Conservation (phyloP, 2,329 filamentous ascomycete genomes). For the Plectosphaerella plurivora region DNA sequence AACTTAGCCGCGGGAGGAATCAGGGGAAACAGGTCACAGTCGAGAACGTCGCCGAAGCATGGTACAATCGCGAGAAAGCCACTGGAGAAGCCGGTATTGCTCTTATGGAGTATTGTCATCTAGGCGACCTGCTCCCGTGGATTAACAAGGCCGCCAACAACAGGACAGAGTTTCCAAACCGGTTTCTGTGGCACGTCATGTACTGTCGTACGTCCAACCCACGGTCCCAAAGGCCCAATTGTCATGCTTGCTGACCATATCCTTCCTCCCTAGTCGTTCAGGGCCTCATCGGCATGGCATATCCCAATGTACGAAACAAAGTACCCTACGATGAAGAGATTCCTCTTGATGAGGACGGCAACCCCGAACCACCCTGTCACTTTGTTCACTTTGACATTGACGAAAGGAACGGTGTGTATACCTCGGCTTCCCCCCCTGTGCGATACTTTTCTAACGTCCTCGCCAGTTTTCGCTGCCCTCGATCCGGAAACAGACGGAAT, state of each 20-base stretch:
- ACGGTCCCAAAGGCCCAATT: not conserved
- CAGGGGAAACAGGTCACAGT: too few species aligned
- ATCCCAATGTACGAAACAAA: slow-evolving; percentile 3
- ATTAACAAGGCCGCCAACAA: slow-evolving; percentile 6
- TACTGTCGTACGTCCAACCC: slow-evolving; percentile 2
- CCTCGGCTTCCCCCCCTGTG: too few species aligned
- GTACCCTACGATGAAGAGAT: not conserved
- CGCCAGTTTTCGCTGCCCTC: slow-evolving; percentile 1
- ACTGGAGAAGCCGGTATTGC: not conserved
- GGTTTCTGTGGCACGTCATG: slow-evolving; percentile 9
- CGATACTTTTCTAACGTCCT: not conserved
- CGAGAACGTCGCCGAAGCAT: too few species aligned
- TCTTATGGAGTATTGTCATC: not conserved
- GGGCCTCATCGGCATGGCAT: slow-evolving; percentile 20
- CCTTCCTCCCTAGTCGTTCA: slow-evolving; percentile 15
- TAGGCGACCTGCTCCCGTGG: slow-evolving; percentile 4
- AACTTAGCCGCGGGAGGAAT: too few species aligned
- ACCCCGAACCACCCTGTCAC: slow-evolving; percentile 16
- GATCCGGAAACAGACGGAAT: not conserved
- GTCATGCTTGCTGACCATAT: slow-evolving; percentile 3
- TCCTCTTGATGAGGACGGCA: not conserved
- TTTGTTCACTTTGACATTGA: slow-evolving; percentile 23
- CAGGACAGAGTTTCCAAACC: slow-evolving; percentile 3
- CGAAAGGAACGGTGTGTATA: slow-evolving; percentile 20
- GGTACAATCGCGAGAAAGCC: too few species aligned